Evolutionary conservation across 441 rosid species (phyloP).

Genomic region (Eutrema salsugineum): DNA sequence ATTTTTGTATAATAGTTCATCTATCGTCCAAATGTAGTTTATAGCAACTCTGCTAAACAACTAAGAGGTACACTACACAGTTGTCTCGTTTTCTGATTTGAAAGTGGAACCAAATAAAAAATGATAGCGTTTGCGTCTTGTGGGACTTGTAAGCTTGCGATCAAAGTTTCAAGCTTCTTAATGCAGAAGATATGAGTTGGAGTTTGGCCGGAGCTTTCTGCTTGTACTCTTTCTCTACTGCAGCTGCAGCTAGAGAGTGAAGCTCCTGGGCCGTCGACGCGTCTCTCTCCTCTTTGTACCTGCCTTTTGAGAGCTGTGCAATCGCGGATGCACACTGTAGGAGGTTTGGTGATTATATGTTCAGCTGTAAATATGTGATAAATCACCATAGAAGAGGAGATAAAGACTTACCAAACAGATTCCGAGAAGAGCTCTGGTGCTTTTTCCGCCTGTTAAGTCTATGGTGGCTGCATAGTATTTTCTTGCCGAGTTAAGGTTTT

Average conservation of each 20-base stretch:
- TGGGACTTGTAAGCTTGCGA: neutral
- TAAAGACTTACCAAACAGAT: slow-evolving; percentile 73
- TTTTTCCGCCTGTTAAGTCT: slow-evolving; percentile 88
- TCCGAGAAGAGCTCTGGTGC: slow-evolving; percentile 81
- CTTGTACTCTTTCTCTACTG: slow-evolving; percentile 80
- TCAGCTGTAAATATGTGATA: neutral
- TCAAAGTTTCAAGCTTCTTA: slow-evolving; percentile 57
- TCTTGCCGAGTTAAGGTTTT: slow-evolving; percentile 74
- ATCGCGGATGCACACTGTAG: slow-evolving; percentile 71
- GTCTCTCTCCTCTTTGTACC: slow-evolving; percentile 81
- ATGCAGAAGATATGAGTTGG: slow-evolving; percentile 48
- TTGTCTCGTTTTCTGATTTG: neutral
- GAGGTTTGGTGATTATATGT: neutral
- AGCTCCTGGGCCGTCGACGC: slow-evolving; percentile 45
- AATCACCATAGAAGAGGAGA: neutral
- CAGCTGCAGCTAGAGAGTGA: slow-evolving; percentile 60
- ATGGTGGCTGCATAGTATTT: slow-evolving; percentile 83
- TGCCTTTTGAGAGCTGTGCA: slow-evolving; percentile 72
- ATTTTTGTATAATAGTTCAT: neutral
- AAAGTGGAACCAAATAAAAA: neutral
- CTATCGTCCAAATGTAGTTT: neutral
- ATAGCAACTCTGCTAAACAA: neutral
- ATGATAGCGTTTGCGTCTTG: neutral
- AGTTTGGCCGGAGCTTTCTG: slow-evolving; percentile 69
- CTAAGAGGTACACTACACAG: neutral